phyloP scores from a whole-genome alignment of 495 filamentous ascomycete species.

The Collariella sp. region DNA sequence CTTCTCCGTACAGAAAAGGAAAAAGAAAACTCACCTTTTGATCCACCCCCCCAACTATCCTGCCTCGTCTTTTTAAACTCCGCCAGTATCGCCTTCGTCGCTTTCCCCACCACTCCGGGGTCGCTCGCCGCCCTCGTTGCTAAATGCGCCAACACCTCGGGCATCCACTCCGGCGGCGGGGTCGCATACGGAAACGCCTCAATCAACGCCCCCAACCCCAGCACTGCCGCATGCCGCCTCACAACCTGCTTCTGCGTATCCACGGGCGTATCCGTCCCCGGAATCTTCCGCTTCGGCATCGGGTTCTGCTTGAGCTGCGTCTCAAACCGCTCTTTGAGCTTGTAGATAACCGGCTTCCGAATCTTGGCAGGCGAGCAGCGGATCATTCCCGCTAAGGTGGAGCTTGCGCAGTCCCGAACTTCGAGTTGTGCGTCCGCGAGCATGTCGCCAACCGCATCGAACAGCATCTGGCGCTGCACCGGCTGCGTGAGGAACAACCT shows the following conservation, averaged over 20 bases:
- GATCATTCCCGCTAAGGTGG: slow-evolving; percentile 95
- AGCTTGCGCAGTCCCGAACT: slow-evolving; percentile 84
- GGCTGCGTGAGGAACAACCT: slow-evolving; percentile 85
- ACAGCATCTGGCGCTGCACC: slow-evolving; percentile 66
- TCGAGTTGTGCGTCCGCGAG: slow-evolving; percentile 86
- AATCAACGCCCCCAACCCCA: slow-evolving; percentile 83
- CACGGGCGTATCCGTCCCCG: slow-evolving; percentile 67
- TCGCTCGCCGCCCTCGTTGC: slow-evolving; percentile 80
- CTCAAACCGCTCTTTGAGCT: slow-evolving; percentile 72
- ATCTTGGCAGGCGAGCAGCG: slow-evolving; percentile 83
- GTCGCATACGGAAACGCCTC: slow-evolving; percentile 96
- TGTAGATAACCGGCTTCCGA: slow-evolving; percentile 63
- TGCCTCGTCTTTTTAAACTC: slow-evolving; percentile 99
- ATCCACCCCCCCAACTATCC: slow-evolving; percentile 97
- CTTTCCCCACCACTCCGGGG: slow-evolving; percentile 88
- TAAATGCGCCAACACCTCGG: slow-evolving; percentile 79
- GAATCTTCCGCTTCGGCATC: slow-evolving; percentile 61
- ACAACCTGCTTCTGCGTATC: slow-evolving; percentile 75
- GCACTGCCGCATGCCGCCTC: slow-evolving; percentile 77
- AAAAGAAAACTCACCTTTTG: slow-evolving; percentile 63
- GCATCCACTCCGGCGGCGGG: slow-evolving; percentile 89
- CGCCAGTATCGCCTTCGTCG: slow-evolving; percentile 89
- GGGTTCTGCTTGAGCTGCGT: slow-evolving; percentile 68
- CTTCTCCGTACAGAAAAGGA: neutral
- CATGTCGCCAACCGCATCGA: slow-evolving; percentile 89